Percentiles rank a stretch among this genome's conserved stretches.
These are phyloP conservation scores for Novymonas esmeraldas DNA, from an alignment of 208 protist genomes.

Conservation along the genomic window DNA sequence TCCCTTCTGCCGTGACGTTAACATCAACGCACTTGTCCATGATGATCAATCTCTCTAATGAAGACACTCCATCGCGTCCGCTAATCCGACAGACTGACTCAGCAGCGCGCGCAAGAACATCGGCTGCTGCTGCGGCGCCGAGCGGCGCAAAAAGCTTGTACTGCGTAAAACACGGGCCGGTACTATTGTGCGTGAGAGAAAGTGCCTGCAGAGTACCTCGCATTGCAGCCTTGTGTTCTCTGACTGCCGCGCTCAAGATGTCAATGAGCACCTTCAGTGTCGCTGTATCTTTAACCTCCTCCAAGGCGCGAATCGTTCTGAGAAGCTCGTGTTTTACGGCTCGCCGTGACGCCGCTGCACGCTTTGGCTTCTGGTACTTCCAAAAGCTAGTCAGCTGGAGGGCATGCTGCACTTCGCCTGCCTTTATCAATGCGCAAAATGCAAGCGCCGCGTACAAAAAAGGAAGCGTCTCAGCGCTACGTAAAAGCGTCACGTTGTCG, in stretches of 20 bases:
- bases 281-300: conserved; percentile 21
- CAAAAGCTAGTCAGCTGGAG: conserved; percentile 28
- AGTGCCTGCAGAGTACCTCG: conserved; percentile 2
- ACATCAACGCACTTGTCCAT: conserved; percentile 24
- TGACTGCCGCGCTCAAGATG: conserved; percentile 17
- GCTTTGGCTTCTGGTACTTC: not conserved
- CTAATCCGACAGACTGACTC: conserved; percentile 23
- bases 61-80: conserved; percentile 17
- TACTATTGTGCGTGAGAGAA: conserved; percentile 3
- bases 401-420: conserved; percentile 23
- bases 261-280: conserved; percentile 25
- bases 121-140: conserved; percentile 1
- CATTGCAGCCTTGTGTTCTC: conserved; percentile 19
- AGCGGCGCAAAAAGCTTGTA: conserved; percentile 28
- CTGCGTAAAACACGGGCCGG: not conserved
- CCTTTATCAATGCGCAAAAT: conserved; percentile 26
- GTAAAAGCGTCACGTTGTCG: conserved; percentile 5
- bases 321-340: conserved; percentile 17
- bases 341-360: not conserved
- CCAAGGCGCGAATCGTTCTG: conserved; percentile 13
- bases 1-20: not conserved
- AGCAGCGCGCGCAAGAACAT: conserved; percentile 5
- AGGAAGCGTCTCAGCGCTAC: conserved; percentile 9
- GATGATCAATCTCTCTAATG: conserved; percentile 31
- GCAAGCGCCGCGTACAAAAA: conserved; percentile 28